Percentiles rank a stretch among this genome's conserved stretches.
These are phyloP conservation scores for Fusarium citri DNA, from an alignment of 2,329 filamentous ascomycete genomes.

Conservation along the genomic window DNA sequence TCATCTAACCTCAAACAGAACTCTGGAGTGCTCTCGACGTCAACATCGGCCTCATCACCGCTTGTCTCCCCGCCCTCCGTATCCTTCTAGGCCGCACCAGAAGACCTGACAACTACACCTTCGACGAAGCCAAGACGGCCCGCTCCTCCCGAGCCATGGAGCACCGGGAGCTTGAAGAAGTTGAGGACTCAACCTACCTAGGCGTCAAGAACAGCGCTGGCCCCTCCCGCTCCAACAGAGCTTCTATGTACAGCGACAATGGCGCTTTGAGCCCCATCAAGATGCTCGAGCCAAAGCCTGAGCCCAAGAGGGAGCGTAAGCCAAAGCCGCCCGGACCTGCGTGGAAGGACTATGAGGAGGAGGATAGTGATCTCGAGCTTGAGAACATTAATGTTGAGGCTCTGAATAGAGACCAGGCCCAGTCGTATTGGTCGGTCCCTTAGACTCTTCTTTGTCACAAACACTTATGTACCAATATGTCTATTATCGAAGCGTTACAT, in stretches of 20 bases:
- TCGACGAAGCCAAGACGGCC: conserved; percentile 27
- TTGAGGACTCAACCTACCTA: conserved; percentile 20
- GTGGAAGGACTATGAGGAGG: conserved; percentile 24
- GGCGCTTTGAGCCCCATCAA: neutral
- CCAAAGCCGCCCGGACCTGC: conserved; percentile 3
- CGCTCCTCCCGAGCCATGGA: conserved; percentile 19
- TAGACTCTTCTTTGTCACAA: neutral
- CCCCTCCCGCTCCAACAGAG: conserved; percentile 8
- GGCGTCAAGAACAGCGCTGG: conserved; percentile 16
- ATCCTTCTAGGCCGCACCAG: conserved; percentile 20
- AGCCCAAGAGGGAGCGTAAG: neutral
- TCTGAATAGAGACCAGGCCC: conserved; percentile 22
- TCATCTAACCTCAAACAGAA: conserved; percentile 6
- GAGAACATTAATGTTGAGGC: conserved; percentile 30
- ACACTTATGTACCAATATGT: neutral
- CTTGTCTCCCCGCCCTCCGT: conserved; percentile 27
- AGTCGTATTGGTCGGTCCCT: conserved; percentile 28
- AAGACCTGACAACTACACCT: conserved; percentile 11
- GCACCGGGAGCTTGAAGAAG: conserved; percentile 25
- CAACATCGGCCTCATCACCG: conserved; percentile 31
- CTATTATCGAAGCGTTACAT: neutral
- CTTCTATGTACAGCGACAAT: neutral
- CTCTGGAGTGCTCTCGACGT: conserved; percentile 37
- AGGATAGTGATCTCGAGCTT: conserved; percentile 13
- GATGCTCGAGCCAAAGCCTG: neutral